Evolutionary conservation across 2,329 filamentous ascomycete species (phyloP).

Genomic region (Penicillium sp.): DNA sequence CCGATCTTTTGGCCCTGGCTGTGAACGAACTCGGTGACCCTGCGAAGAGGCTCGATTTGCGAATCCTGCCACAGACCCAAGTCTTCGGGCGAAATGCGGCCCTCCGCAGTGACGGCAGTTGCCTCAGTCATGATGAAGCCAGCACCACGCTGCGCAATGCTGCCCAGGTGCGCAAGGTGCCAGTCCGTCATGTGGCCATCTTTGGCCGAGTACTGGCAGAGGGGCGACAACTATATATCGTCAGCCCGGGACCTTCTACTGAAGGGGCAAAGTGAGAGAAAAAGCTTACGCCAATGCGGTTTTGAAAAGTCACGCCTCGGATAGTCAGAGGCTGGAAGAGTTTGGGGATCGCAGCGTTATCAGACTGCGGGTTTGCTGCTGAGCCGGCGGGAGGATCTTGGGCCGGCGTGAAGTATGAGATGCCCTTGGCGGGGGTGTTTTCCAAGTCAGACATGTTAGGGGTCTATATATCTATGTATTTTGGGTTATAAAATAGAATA

Average conservation of each 20-base stretch:
- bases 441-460: constrained; percentile 24
- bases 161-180: constrained; percentile 78
- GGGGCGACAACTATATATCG: constrained; percentile 49
- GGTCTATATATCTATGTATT: neutral
- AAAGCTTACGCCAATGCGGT: constrained; percentile 55
- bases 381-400: constrained; percentile 35
- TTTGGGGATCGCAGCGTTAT: constrained; percentile 47
- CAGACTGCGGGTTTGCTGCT: constrained; percentile 38
- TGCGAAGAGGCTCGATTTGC: constrained; percentile 66
- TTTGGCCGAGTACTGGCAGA: constrained; percentile 65
- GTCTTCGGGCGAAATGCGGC: constrained; percentile 68
- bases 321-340: constrained; percentile 57
- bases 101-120: constrained; percentile 68
- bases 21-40: constrained; percentile 74
- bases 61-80: constrained; percentile 73
- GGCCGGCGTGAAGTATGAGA: constrained; percentile 41
- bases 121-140: constrained; percentile 74
- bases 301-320: constrained; percentile 60
- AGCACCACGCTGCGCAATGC: constrained; percentile 71
- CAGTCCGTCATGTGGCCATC: constrained; percentile 74
- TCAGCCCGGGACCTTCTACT: neutral
- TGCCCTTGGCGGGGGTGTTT: constrained; percentile 35
- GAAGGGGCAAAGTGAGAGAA: neutral
- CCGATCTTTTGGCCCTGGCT: constrained; percentile 71
- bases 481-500: neutral